Percentiles rank a stretch among this genome's conserved stretches.
Evolutionary conservation across 371 early-diverging fungal genomes (phyloP).

Genomic region (Phascolomyces articulosus): DNA sequence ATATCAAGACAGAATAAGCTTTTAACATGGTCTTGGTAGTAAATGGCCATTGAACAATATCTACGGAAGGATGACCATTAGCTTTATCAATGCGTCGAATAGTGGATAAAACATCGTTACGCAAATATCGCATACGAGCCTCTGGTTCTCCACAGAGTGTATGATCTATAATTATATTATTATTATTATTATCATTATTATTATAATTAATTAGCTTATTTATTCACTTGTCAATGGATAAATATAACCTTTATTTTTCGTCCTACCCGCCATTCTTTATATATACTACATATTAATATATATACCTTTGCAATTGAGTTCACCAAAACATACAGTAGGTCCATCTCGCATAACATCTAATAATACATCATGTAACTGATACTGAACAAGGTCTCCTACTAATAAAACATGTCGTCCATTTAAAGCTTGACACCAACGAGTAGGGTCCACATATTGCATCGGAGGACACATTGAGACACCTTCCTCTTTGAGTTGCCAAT

Average conservation of each 20-base stretch:
- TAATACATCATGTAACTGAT: constrained; percentile 59
- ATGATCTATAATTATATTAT: constrained; percentile 32
- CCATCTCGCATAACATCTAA: constrained; percentile 52
- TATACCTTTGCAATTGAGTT: constrained; percentile 58
- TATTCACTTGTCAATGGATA: too few species aligned
- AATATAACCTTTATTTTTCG: too few species aligned
- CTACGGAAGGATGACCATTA: constrained; percentile 39
- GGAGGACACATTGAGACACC: constrained; percentile 14
- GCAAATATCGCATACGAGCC: constrained; percentile 42
- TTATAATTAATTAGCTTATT: too few species aligned
- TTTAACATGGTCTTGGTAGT: constrained; percentile 34
- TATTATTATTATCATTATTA: not conserved
- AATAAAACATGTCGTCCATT: constrained; percentile 46
- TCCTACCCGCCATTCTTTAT: not conserved
- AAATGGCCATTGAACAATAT: constrained; percentile 56
- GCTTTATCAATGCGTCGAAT: constrained; percentile 36
- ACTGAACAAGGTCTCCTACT: constrained; percentile 60
- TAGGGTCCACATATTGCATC: constrained; percentile 16
- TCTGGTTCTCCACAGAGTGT: constrained; percentile 38
- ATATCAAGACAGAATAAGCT: constrained; percentile 48
- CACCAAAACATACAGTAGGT: constrained; percentile 59
- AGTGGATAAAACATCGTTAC: constrained; percentile 60
- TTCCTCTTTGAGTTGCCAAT: not conserved
- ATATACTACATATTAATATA: too few species aligned
- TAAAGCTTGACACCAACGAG: constrained; percentile 37